Evolutionary conservation across 495 filamentous ascomycete species (phyloP), one percentile per base, ranked within the genome.

Genomic region (Penicillium waksmanii): DNA sequence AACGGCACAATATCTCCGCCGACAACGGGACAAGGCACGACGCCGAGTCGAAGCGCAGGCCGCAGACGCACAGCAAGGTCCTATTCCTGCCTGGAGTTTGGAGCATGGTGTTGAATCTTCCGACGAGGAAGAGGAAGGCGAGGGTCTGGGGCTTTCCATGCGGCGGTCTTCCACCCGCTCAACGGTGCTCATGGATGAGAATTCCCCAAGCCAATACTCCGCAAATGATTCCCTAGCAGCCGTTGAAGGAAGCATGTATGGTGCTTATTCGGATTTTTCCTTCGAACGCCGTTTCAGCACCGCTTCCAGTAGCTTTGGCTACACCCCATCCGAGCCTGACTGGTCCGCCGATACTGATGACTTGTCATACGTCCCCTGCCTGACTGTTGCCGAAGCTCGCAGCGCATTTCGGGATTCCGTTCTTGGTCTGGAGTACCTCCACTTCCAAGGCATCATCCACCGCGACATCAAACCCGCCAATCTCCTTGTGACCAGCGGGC

Each of bases 391-490:
- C n/a, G 84, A 93, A 66, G 89, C 93, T n/a, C 87, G 93, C 19
- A 86, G 85, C 31, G 91, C 90, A 1, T 98, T 99, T 73, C 82
- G 95, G 44, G 95, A 98, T 69, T 96, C 96, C 0, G 87, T 99
- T 1, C 82, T 98, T 23, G 95, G 95, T 23, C 75, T 99, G 25
- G 96, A 98, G 67, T 98, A 97, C 69, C 82, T 99, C 6, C 95
- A 99, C 65, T 98, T 92, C 66, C 91, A 98, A 74, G 93, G 93
- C 33, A 94, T 99, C 44, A 92, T 98, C 44, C 95, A 99, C 69
- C 90, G 95, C 33, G 95, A 99, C 70, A 99, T 99, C 77, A 99
- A 99, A 72, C 95, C 95, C 0, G 93, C 94, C n/a, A 99, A 99
- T 71, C 82, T 99, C 5, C 81, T 99, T 8, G 89, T 92, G 77